Base-by-base conservation (phyloP, 495 filamentous ascomycete species). In the Cetradonia linearis region DNA sequence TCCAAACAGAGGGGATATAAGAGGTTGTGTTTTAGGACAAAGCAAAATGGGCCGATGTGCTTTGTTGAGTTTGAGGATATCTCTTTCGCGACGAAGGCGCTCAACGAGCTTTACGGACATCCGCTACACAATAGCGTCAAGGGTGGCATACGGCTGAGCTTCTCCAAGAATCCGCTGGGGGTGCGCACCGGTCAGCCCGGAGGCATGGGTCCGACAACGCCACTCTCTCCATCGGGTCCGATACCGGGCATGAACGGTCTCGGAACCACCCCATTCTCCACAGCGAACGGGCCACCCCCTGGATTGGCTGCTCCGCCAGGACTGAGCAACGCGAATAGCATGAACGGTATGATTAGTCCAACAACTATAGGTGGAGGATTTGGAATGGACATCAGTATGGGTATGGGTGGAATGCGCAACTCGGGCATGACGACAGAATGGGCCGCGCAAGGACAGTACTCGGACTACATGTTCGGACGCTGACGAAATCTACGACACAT, bases 11-110 rank as follows among this genome's bases (percentile, higher is more conserved):
- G 91, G 37, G 93, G 93, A 18, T 98, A 97, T 72, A 98, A 95
- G 75, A 80, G 93, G 40, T 84, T 98, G 5, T 96, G 91, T 67
- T 95, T 96, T 75, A 83, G 94, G n/a, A 95, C 92, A 55, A 98
- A 98, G 73, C 87, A 91, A 64, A 95, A 97, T 67, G 94, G 94
- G 0, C 93, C 94, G 14, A 97, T 97, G 94, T 97, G 93, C 68
- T 97, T 97, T 67, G 93, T 98, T 44, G 94, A 98, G 71, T 98
- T 97, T 69, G 93, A 97, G 66, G 91, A 98, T 69, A 83, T 96
- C 46, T 86, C 86, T 27, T 93, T 90, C 68, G 93, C 93, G 9
- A 96, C 93, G 59, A 95, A 94, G 69, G 86, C 92, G 0, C 78
- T 97, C 10, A 88, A 92, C 65, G 90, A 96, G 59, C 78, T 97